Evolutionary conservation across 345 rosid genomes (phyloP), one percentile per base, ranked within the genome.

Genomic region (Gossypium bickii): DNA sequence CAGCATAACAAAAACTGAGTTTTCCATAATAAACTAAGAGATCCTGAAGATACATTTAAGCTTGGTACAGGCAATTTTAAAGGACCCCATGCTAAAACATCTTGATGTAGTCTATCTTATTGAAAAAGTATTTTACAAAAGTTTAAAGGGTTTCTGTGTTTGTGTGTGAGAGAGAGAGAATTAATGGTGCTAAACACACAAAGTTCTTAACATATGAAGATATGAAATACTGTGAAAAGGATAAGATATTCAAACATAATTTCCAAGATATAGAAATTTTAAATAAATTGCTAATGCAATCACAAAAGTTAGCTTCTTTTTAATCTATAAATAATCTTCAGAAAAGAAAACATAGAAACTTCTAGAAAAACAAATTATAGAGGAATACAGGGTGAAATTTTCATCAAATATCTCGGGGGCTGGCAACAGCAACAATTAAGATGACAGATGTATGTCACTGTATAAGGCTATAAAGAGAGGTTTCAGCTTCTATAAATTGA

Each of bases 71-170:
- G 34, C 47, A n/a, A 22, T 25, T 45, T 45, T 22, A 4, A 27
- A 68, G 9, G 57, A 38, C 12, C 51, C 18, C 38, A 9, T 1
- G 74, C 20, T 53, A 57, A 34, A 52, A 51, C 73, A 27, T 70
- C 58, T 53, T 27, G 47, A 27, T 70, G 44, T 29, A 20, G 71
- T 22, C 6, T 67, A 67, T 67, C 57, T 24, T 48, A 47, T 15
- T 13, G 22, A 67, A 34, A 67, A 67, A 67, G 47, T 45, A 45
- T 58, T 67, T 67, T 47, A 67, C 20, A 15, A 67, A 47, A 41
- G 41, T 34, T 34, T 34, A 1, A 34, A 34, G 41, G 41, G 41
- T 34, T 34, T 34, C 41, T 34, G 41, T 34, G 41, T 29, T 29
- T 4, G 7, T 4, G 41, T 0, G 41, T 3, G 3, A 1, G 12